Conservation (phyloP, 73 alveolate species). For the Stentor coeruleus region DNA sequence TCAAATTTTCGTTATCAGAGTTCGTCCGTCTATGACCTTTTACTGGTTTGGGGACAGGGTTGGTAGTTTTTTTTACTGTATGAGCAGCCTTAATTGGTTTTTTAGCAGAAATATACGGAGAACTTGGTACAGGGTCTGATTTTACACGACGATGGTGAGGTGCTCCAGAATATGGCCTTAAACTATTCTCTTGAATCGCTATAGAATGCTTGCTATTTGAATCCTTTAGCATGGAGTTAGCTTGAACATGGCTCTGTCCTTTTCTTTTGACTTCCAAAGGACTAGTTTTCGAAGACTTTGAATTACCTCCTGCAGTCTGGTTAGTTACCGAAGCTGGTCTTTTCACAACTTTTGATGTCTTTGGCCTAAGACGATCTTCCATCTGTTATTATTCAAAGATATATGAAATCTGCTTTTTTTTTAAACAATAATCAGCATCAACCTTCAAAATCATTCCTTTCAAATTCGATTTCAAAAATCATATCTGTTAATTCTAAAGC, state of each 20-base stretch:
- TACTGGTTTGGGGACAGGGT: not conserved
- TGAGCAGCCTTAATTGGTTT: not conserved
- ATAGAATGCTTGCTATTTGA: not conserved
- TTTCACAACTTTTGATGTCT: not conserved
- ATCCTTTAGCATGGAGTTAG: not conserved
- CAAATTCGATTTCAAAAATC: too few species aligned
- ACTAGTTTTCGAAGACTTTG: not conserved
- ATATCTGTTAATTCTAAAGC: too few species aligned
- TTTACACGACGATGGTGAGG: slow-evolving; percentile 12
- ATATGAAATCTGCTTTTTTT: too few species aligned
- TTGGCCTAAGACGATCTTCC: not conserved
- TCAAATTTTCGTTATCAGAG: not conserved
- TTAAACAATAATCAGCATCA: too few species aligned
- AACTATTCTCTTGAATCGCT: not conserved
- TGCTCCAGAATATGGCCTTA: not conserved
- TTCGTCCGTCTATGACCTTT: not conserved
- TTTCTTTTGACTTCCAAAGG: not conserved
- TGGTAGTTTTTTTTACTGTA: not conserved
- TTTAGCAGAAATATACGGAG: not conserved
- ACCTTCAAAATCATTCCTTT: too few species aligned
- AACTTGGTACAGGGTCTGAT: not conserved
- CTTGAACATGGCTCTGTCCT: too few species aligned
- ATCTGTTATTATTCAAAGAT: too few species aligned
- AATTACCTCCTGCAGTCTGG: too few species aligned
- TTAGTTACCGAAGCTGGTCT: not conserved